Conservation (phyloP, 1,284 basidiomycete species). For the Butyriboletus appendiculatus region DNA sequence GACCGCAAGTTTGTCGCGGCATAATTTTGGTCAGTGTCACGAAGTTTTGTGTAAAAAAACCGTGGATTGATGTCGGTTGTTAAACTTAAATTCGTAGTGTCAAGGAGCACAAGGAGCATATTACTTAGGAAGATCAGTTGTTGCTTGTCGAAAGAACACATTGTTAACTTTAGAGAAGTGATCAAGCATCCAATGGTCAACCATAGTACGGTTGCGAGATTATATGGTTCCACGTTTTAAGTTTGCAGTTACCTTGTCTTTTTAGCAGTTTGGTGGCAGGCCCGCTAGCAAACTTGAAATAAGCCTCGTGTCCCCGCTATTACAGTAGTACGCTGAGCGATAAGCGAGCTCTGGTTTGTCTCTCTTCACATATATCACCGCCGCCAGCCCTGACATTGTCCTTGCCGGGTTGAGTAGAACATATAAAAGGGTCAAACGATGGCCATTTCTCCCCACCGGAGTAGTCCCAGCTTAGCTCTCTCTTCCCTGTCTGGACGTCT, state of each 20-base stretch:
- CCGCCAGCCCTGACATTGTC: conserved; percentile 4
- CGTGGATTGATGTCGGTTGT: too few relatives aligned
- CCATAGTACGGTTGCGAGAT: neutral
- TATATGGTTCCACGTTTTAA: neutral
- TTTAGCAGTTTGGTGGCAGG: neutral
- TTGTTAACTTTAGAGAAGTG: neutral
- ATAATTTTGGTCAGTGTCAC: too few relatives aligned
- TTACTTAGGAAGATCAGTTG: too few relatives aligned
- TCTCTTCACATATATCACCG: conserved; percentile 11
- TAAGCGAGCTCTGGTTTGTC: neutral
- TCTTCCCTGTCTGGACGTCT: neutral
- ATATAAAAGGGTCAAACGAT: conserved; percentile 15
- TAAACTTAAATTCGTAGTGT: too few relatives aligned
- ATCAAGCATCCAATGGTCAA: neutral
- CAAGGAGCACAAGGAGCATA: too few relatives aligned
- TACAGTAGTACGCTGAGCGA: neutral
- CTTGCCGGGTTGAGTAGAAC: neutral
- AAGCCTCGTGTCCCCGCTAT: neutral
- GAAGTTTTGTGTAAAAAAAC: too few relatives aligned
- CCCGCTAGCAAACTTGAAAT: neutral
- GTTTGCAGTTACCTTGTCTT: neutral
- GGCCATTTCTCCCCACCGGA: neutral
- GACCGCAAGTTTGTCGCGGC: too few relatives aligned
- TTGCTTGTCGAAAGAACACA: too few relatives aligned
- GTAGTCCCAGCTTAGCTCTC: neutral